Evolutionary conservation across 179 eudicot genomes (phyloP).

Genomic region (Pouteria campechiana): DNA sequence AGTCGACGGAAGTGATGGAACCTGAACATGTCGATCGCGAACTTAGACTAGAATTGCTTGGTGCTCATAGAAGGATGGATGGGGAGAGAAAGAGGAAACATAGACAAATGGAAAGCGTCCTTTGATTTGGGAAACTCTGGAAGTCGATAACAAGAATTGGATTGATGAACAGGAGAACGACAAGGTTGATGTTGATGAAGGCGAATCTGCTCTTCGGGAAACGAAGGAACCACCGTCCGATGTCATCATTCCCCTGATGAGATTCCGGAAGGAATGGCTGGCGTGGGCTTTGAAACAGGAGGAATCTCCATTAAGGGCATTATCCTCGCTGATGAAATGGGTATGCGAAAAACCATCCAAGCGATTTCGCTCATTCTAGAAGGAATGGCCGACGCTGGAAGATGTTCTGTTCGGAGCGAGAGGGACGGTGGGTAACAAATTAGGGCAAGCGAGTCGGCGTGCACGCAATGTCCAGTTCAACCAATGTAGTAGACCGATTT

Average conservation of each 20-base stretch:
- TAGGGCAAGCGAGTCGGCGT: too few relatives aligned
- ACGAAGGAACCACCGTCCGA: conserved; percentile 46
- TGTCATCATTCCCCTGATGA: conserved; percentile 47
- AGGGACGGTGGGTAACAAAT: too few relatives aligned
- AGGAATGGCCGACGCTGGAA: too few relatives aligned
- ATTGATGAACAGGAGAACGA: conserved; percentile 20
- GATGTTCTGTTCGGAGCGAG: too few relatives aligned
- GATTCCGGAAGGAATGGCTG: conserved; percentile 92
- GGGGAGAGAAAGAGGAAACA: too few relatives aligned
- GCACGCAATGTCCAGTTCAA: too few relatives aligned
- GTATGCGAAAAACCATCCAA: conserved; percentile 89
- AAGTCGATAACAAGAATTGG: conserved; percentile 62
- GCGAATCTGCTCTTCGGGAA: conserved; percentile 35
- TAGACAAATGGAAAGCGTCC: too few relatives aligned
- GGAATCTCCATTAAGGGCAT: conserved; percentile 60
- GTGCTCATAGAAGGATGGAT: too few relatives aligned
- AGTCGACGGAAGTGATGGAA: too few relatives aligned
- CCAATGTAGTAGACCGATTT: too few relatives aligned
- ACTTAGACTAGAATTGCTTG: too few relatives aligned
- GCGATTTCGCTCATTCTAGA: conserved; percentile 94
- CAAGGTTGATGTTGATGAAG: conserved; percentile 37
- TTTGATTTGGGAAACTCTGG: conserved; percentile 81
- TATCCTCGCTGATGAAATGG: conserved; percentile 94
- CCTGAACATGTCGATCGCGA: too few relatives aligned
- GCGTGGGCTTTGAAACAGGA: conserved; percentile 92